phyloP scores from a whole-genome alignment of 1,284 basidiomycete genomes.

The Ceratorhiza oryzae-sativae region DNA sequence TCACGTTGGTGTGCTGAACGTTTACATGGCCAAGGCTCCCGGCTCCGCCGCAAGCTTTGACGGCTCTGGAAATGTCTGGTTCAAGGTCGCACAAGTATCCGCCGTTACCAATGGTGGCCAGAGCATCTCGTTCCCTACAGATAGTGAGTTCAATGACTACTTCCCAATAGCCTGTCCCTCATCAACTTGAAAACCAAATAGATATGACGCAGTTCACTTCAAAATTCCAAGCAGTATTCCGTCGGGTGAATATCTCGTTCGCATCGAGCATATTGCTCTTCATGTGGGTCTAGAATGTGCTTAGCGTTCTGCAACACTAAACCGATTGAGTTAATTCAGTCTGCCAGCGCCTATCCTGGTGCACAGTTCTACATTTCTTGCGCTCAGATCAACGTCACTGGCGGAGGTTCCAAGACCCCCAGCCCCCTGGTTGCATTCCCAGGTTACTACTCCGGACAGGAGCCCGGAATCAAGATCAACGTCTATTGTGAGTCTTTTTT shows the following conservation, averaged over 20 bases:
- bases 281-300: constrained; percentile 10
- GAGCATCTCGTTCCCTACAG: constrained; percentile 52
- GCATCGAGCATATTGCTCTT: constrained; percentile 43
- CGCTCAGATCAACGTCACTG: constrained; percentile 48
- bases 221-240: constrained; percentile 51
- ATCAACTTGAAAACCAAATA: constrained; percentile 31
- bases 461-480: constrained; percentile 51
- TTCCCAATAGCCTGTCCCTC: neutral
- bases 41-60: constrained; percentile 55
- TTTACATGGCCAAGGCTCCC: constrained; percentile 56
- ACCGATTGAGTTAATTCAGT: neutral
- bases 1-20: constrained; percentile 54
- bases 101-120: constrained; percentile 50
- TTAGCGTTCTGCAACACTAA: constrained; percentile 42
- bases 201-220: constrained; percentile 55
- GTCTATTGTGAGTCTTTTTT: constrained; percentile 29
- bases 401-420: constrained; percentile 41
- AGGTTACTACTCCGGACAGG: constrained; percentile 42
- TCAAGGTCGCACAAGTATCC: constrained; percentile 59
- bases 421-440: constrained; percentile 39
- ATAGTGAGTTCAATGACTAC: constrained; percentile 48
- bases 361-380: constrained; percentile 44
- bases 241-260: constrained; percentile 44
- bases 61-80: constrained; percentile 57
- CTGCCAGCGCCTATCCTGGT: neutral